Conservation (phyloP, 495 filamentous ascomycete species). For the Daldinia grandis region DNA sequence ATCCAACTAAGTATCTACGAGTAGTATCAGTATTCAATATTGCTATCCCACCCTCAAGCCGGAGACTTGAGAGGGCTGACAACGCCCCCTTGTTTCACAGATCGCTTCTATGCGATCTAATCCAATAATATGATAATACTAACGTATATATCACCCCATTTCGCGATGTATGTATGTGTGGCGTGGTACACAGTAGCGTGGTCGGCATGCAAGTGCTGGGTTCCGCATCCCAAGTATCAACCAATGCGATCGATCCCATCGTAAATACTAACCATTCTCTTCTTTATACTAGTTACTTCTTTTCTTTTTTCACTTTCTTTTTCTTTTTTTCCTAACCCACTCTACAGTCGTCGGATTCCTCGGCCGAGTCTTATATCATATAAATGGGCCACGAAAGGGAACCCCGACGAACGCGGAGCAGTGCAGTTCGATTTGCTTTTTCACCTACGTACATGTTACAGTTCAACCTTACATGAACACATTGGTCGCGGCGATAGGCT, state of each 20-base stretch:
- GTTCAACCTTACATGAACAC: not conserved
- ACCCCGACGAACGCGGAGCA: slow-evolving; percentile 3
- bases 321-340: not conserved
- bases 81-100: not conserved
- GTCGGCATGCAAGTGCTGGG: slow-evolving; percentile 39
- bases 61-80: not conserved
- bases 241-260: slow-evolving; percentile 30
- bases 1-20: not conserved
- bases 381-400: not conserved
- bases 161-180: slow-evolving; percentile 13
- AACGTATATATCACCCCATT: slow-evolving; percentile 31
- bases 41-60: not conserved
- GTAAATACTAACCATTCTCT: not conserved
- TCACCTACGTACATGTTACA: not conserved
- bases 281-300: not conserved
- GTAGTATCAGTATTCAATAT: not conserved
- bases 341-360: not conserved
- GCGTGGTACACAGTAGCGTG: slow-evolving; percentile 36
- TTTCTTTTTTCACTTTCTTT: slow-evolving; percentile 1
- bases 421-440: not conserved
- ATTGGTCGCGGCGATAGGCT: not conserved
- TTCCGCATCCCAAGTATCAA: slow-evolving; percentile 33
- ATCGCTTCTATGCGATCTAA: slow-evolving; percentile 21
- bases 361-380: slow-evolving; percentile 19
- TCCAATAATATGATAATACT: slow-evolving; percentile 16